Evolutionary conservation across 768 basidiomycete species (phyloP), one percentile per base, ranked within the genome.

Genomic region (Calocera cornea): DNA sequence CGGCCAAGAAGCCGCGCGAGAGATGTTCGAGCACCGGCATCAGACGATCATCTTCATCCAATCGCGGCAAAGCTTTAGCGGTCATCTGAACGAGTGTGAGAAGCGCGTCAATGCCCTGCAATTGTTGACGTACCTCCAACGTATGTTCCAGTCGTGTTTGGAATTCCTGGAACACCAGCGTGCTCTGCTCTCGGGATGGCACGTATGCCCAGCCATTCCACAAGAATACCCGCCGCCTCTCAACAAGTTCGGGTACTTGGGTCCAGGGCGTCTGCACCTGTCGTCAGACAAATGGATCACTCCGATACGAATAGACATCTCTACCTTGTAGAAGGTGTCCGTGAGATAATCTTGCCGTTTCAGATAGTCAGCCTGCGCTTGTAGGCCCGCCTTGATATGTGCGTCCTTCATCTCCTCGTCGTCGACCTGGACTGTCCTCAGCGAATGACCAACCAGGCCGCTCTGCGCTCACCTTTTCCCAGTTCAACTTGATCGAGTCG

Each of bases 41-140:
- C 11, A 99, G 78, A 31, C 97, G 89, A 19, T 88, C 89, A 74
- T 98, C 97, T 76, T 97, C 95, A 72, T 98, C 95, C 68, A 99
- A 81, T 17, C 92, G 85, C 1, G 95, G 94, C 5, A 98, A 82
- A 27, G 87, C 84, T 74, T 88, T 89, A 2, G 93, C 87, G 5
- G 95, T 97, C 66, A 83, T 74, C 94, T 98, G 71, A 41, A 50
- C 11, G 68, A 64, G 24, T 14, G 65, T 66, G 36, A 34, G 27
- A 7, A 17, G 16, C 5, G 5, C 8, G 44, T 7, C 44, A 19
- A 24, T 47, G 44, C 44, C 24, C 14, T 64, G 12, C 7, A 60
- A 47, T 68, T 11, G 14, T 31, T 22, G 27, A 69, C 80, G 67
- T 71, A 93, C 92, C 79, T 93, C 87, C 41, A 99, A 81, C 19